Conservation (phyloP, 805 yeast genomes). For the Starmerella etchellsii region DNA sequence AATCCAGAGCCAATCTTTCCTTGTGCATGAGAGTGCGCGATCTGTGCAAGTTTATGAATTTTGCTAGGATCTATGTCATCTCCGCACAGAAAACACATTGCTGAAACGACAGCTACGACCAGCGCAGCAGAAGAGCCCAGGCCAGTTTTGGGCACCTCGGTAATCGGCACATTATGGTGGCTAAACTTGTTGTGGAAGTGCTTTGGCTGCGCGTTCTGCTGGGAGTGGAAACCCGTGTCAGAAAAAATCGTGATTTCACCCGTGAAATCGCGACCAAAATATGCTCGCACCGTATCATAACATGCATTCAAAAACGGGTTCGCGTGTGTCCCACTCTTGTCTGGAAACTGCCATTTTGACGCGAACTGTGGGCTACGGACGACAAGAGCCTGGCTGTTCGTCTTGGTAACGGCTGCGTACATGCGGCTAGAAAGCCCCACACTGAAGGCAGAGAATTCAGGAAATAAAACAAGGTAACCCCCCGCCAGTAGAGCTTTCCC, state of each 20-base stretch:
- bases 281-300: constrained; percentile 42
- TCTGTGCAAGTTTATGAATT: constrained; percentile 78
- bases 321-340: constrained; percentile 10
- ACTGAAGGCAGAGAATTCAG: constrained; percentile 59
- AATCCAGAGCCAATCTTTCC: constrained; percentile 94
- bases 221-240: constrained; percentile 84
- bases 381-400: constrained; percentile 1
- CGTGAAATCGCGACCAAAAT: constrained; percentile 30
- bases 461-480: constrained; percentile 82
- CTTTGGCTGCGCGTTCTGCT: constrained; percentile 33
- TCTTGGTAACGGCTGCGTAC: constrained; percentile 42
- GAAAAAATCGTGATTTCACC: constrained; percentile 54
- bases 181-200: constrained; percentile 32
- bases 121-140: constrained; percentile 93
- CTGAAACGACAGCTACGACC: constrained; percentile 65
- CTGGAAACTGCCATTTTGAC: constrained; percentile 19
- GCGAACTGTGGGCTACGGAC: constrained; percentile 21
- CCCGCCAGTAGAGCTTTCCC: constrained; percentile 93
- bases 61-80: constrained; percentile 5
- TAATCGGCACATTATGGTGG: constrained; percentile 48
- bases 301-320: constrained; percentile 72
- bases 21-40: constrained; percentile 88
- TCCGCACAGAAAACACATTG: constrained; percentile 37
- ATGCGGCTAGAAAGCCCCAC: constrained; percentile 82
- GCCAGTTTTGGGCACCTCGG: constrained; percentile 81